These are phyloP conservation scores for Myxozyma udenii DNA, from an alignment of 805 yeast species.

Conservation along the genomic window DNA sequence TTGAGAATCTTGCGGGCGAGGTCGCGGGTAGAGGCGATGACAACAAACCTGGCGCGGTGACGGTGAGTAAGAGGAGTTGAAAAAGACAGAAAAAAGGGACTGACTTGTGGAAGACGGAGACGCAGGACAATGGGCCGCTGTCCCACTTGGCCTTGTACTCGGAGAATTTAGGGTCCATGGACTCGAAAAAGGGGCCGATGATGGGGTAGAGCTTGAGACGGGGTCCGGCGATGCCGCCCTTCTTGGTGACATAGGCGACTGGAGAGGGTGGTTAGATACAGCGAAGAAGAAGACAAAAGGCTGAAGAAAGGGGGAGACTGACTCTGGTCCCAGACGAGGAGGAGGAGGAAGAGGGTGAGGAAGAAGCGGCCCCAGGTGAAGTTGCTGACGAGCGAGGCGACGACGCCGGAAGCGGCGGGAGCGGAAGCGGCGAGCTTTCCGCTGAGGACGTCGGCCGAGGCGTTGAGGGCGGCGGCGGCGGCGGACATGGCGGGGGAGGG, in stretches of 20 bases:
- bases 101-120: slow-evolving; percentile 88
- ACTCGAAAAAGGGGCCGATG: slow-evolving; percentile 93
- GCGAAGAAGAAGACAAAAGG: not conserved
- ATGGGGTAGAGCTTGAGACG: slow-evolving; percentile 84
- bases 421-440: not conserved
- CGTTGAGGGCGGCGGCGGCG: slow-evolving; percentile 3
- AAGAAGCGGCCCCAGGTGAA: slow-evolving; percentile 13
- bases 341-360: slow-evolving; percentile 7
- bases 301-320: slow-evolving; percentile 1
- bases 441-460: not conserved
- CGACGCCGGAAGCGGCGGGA: slow-evolving; percentile 1
- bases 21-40: slow-evolving; percentile 85
- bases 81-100: slow-evolving; percentile 3
- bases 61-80: slow-evolving; percentile 1
- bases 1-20: slow-evolving; percentile 81
- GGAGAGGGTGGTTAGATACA: slow-evolving; percentile 43
- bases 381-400: not conserved
- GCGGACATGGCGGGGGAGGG: slow-evolving; percentile 5
- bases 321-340: slow-evolving; percentile 28
- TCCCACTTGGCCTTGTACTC: slow-evolving; percentile 92
- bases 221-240: slow-evolving; percentile 92
- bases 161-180: slow-evolving; percentile 91
- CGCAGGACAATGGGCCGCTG: slow-evolving; percentile 92
- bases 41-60: slow-evolving; percentile 60
- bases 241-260: slow-evolving; percentile 78